A percentile compares a stretch with the other conserved stretches of the same genome.
phyloP scores from a whole-genome alignment of 768 basidiomycete species.

The Mycena rebaudengoi region DNA sequence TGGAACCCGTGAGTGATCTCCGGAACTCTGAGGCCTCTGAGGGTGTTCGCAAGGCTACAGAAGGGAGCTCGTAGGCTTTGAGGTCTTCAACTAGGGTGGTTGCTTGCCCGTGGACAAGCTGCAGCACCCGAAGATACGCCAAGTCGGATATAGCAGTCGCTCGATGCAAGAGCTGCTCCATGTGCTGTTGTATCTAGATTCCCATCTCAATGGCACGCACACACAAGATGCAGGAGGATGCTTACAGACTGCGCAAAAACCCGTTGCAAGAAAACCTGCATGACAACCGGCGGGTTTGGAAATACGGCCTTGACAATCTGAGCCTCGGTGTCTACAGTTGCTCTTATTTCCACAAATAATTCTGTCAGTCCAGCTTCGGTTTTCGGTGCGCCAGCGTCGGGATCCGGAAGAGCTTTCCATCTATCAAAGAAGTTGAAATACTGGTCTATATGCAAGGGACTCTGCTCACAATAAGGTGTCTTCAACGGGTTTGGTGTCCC shows the following conservation, averaged over 20 bases:
- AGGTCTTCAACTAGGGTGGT: constrained; percentile 88
- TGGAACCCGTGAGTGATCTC: constrained; percentile 57
- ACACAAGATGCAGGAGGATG: too few relatives aligned
- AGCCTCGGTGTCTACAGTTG: constrained; percentile 93
- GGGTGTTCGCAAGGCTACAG: constrained; percentile 69
- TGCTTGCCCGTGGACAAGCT: constrained; percentile 84
- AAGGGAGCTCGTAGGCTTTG: constrained; percentile 87
- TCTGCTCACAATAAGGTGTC: constrained; percentile 64
- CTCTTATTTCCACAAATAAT: constrained; percentile 86
- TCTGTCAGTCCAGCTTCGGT: constrained; percentile 81
- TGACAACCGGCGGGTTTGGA: constrained; percentile 93
- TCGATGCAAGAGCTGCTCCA: constrained; percentile 86
- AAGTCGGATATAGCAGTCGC: constrained; percentile 83
- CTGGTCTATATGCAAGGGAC: background rate
- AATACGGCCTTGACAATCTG: constrained; percentile 99
- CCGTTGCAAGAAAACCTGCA: constrained; percentile 97
- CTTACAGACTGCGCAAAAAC: constrained; percentile 97
- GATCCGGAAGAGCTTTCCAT: constrained; percentile 85
- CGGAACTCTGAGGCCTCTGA: constrained; percentile 70
- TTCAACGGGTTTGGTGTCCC: constrained; percentile 63
- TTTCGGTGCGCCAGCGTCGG: constrained; percentile 78
- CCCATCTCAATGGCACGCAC: too few relatives aligned
- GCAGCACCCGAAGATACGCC: constrained; percentile 89
- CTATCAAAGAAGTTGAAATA: constrained; percentile 48
- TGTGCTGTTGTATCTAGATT: constrained; percentile 95